These are phyloP conservation scores for Irpex rosettiformis DNA, from an alignment of 1,284 basidiomycete genomes.

Conservation along the genomic window DNA sequence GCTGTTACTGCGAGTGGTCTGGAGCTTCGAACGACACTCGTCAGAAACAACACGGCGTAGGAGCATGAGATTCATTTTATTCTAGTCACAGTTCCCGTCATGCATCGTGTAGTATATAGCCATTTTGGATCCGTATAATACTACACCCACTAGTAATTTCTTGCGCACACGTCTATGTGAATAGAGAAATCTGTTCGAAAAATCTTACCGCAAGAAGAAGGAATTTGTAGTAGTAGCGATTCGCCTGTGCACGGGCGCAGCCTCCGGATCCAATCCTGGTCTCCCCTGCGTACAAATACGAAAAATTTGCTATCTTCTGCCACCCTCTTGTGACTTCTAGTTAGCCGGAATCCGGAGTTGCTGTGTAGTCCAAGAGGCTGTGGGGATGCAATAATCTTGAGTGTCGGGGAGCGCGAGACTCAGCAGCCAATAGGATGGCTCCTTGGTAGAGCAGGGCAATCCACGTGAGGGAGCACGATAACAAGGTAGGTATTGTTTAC, in stretches of 20 bases:
- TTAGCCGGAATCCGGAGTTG: no score
- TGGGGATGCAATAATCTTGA: no score
- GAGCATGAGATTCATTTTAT: neutral
- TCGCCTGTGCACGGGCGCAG: neutral
- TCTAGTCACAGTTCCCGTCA: no score
- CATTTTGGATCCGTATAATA: neutral
- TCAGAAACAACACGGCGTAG: slow-evolving; percentile 6
- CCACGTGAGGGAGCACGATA: no score
- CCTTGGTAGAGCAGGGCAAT: no score
- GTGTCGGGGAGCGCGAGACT: no score
- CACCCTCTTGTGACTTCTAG: no score
- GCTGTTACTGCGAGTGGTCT: neutral
- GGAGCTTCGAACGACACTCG: neutral
- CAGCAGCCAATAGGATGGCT: no score
- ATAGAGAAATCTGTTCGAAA: neutral
- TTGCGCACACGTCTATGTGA: neutral
- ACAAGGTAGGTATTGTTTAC: no score
- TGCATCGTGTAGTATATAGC: neutral
- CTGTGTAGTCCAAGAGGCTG: no score
- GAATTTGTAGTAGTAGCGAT: neutral
- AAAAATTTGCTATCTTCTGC: no score
- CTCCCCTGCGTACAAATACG: neutral
- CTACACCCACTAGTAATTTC: neutral
- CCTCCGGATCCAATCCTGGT: neutral
- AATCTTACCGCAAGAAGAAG: no score